These are phyloP conservation scores for Picea mariana DNA, from an alignment of 83 land plant species.

Conservation along the genomic window DNA sequence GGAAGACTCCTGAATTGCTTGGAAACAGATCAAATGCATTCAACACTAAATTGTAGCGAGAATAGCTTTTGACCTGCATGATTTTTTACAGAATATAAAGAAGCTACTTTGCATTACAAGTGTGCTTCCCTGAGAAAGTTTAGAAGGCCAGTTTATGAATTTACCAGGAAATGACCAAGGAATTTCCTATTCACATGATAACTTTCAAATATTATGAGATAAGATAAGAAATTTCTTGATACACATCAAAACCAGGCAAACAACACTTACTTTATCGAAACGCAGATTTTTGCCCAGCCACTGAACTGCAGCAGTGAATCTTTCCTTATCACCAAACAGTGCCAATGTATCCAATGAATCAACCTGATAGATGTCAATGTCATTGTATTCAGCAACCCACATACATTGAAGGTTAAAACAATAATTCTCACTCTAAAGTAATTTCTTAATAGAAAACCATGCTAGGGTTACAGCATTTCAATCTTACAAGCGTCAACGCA, in stretches of 20 bases:
- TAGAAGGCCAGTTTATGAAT: not conserved
- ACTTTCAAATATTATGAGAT: not conserved
- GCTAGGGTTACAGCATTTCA: not conserved
- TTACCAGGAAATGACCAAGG: not conserved
- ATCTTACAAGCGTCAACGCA: constrained; percentile 88
- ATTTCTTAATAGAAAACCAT: not conserved
- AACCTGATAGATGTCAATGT: constrained; percentile 49
- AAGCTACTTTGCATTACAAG: not conserved
- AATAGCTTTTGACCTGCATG: not conserved
- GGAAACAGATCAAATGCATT: not conserved
- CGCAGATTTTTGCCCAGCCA: constrained; percentile 90
- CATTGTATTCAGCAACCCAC: constrained; percentile 7
- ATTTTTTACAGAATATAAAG: not conserved
- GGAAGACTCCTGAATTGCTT: not conserved
- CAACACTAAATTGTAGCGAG: not conserved
- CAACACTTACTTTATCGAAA: constrained; percentile 78
- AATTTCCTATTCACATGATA: not conserved
- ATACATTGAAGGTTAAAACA: constrained; percentile 4
- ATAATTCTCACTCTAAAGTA: not conserved
- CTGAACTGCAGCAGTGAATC: constrained; percentile 70
- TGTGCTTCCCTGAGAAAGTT: not conserved
- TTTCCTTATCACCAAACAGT: constrained; percentile 77
- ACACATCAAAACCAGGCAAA: not conserved
- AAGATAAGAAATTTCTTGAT: not conserved
- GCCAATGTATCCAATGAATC: constrained; percentile 96